Evolutionary conservation across 305 asterid genomes (phyloP), one percentile per base, ranked within the genome.

Genomic region (Fraxinus velutina): DNA sequence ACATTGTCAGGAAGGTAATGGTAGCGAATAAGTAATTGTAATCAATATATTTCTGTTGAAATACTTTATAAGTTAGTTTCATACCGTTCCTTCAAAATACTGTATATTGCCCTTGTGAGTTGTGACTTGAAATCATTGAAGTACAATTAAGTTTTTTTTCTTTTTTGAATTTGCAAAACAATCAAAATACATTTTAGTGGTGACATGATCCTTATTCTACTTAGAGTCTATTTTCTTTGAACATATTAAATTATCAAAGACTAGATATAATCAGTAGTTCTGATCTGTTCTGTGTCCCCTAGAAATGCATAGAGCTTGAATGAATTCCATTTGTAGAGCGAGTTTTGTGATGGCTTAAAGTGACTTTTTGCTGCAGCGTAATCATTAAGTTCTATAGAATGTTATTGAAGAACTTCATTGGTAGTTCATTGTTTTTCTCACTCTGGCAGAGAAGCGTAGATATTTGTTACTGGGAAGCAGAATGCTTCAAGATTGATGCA

Each of bases 401-500:
- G 72, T 83, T 83, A 80, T 42, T 27, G 2, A 39, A 79, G 33
- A 13, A 21, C 30, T 79, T 72, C 72, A 2, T 84, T 62, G 64
- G 19, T 19, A 19, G 19, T 37, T 81, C 2, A 2, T 21, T 73
- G 82, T 6, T 79, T 24, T 27, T 71, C 79, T 86, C 72, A 24
- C 62, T 85, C 57, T 84, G 84, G 90, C 93, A 95, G 99, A 95
- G 86, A 93, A 87, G 87, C 36, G 78, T 89, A 29, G 84, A 80
- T 80, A 91, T 90, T 80, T 90, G 80, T 78, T 95, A 91, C 75
- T 91, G 92, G 87, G 99, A 95, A 87, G 99, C 99, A 85, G 99
- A 95, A 85, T 93, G 99, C 87, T 79, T 86, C 84, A 95, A 86
- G 88, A 92, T 95, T 90, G 99, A 95, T 87, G 89, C 94, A 36